Evolutionary conservation across 139 green algal genomes (phyloP).

Genomic region (Nannochloris sp.): DNA sequence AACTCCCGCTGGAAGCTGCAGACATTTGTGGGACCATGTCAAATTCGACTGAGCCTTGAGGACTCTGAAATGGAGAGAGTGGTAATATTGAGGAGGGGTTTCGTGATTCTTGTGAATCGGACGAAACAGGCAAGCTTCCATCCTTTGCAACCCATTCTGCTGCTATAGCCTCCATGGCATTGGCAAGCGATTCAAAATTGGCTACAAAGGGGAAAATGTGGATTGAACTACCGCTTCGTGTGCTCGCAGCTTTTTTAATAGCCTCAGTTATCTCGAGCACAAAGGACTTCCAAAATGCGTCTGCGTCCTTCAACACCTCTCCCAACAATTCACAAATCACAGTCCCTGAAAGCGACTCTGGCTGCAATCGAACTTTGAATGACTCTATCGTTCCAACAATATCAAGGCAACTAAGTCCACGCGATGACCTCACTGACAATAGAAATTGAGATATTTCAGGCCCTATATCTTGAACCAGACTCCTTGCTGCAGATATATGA

Average conservation of each 20-base stretch:
- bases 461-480: neutral
- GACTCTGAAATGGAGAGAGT: neutral
- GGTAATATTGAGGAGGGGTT: neutral
- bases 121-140: conserved; percentile 17
- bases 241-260: neutral
- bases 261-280: neutral
- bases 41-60: too few relatives aligned
- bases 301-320: too few relatives aligned
- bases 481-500: neutral
- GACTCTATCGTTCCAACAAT: too few relatives aligned
- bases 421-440: neutral
- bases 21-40: too few relatives aligned
- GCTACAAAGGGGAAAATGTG: conserved; percentile 43
- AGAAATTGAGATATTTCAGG: neutral
- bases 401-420: neutral
- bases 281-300: neutral
- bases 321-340: too few relatives aligned
- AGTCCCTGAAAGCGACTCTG: too few relatives aligned
- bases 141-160: conserved; percentile 7
- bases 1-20: too few relatives aligned
- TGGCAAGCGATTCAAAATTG: conserved; percentile 27
- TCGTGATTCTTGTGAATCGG: conserved; percentile 6
- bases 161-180: conserved; percentile 20
- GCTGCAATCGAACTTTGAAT: too few relatives aligned
- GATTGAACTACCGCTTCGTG: conserved; percentile 3